Evolutionary conservation across 2,329 filamentous ascomycete species (phyloP).

Genomic region (Trichoderma afroharzianum): DNA sequence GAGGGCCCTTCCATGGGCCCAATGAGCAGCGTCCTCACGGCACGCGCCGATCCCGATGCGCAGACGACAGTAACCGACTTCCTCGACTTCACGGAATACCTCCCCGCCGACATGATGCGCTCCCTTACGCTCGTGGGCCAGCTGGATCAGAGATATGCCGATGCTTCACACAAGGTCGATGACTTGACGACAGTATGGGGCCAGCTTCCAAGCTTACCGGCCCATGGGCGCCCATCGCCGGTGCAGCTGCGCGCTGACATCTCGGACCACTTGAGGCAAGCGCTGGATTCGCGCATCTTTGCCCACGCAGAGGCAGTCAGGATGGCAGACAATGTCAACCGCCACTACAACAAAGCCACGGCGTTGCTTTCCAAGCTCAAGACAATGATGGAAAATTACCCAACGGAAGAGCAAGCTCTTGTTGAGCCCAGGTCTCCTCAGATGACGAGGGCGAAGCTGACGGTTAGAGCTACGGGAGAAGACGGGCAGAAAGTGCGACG

Average conservation of each 20-base stretch:
- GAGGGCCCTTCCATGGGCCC: constrained; percentile 29
- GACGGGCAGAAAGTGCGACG: constrained; percentile 46
- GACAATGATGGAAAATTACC: constrained; percentile 58
- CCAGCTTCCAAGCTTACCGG: constrained; percentile 47
- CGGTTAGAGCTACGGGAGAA: constrained; percentile 41
- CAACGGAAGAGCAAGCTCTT: constrained; percentile 50
- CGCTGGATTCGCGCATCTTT: constrained; percentile 54
- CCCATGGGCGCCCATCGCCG: constrained; percentile 46
- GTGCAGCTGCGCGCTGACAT: constrained; percentile 56
- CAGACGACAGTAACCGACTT: constrained; percentile 68
- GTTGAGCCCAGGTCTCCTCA: constrained; percentile 53
- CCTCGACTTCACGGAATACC: constrained; percentile 66
- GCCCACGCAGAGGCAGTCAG: constrained; percentile 60
- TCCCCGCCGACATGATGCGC: constrained; percentile 63
- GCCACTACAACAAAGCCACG: constrained; percentile 59
- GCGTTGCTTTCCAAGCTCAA: constrained; percentile 57
- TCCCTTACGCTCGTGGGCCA: constrained; percentile 63
- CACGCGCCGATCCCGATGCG: constrained; percentile 61
- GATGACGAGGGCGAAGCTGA: constrained; percentile 46
- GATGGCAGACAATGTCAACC: constrained; percentile 60
- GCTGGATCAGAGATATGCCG: constrained; percentile 56
- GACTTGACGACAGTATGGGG: constrained; percentile 56
- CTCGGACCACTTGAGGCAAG: constrained; percentile 53
- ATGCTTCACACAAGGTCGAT: constrained; percentile 53
- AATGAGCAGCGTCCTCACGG: constrained; percentile 42